phyloP scores from a whole-genome alignment of 345 rosid species.

The Adansonia digitata region DNA sequence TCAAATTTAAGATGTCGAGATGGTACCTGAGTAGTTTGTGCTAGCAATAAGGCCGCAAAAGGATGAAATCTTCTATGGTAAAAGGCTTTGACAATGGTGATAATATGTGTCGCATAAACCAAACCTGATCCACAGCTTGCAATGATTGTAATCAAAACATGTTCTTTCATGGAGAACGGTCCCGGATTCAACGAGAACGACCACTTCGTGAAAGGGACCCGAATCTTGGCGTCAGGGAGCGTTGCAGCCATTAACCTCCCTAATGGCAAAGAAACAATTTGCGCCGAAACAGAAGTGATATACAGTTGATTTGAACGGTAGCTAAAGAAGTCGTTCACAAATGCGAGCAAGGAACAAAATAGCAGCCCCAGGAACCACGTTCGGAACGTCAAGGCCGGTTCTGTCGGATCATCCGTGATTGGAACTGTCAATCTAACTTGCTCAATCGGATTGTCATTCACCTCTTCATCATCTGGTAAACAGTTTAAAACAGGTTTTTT shows the following conservation, averaged over 20 bases:
- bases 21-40: no score
- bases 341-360: constrained; percentile 44
- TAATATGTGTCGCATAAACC: constrained; percentile 22
- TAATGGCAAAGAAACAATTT: constrained; percentile 40
- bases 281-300: constrained; percentile 35
- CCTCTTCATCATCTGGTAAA: no score
- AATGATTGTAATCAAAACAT: constrained; percentile 37
- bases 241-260: constrained; percentile 44
- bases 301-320: constrained; percentile 40
- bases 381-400: constrained; percentile 42
- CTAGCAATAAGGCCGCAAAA: constrained; percentile 32
- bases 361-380: constrained; percentile 49
- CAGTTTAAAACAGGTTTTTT: no score
- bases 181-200: constrained; percentile 50
- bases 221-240: constrained; percentile 21
- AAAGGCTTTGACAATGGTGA: constrained; percentile 37
- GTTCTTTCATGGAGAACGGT: constrained; percentile 46
- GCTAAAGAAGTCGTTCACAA: constrained; percentile 47
- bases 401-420: constrained; percentile 45
- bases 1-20: no score
- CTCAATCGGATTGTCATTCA: constrained; percentile 52
- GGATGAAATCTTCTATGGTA: constrained; percentile 23
- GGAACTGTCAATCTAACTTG: constrained; percentile 56
- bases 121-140: constrained; percentile 27
- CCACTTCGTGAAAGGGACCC: constrained; percentile 36